Evolutionary conservation across 495 filamentous ascomycete species (phyloP).

Genomic region (Zalerion maritima): DNA sequence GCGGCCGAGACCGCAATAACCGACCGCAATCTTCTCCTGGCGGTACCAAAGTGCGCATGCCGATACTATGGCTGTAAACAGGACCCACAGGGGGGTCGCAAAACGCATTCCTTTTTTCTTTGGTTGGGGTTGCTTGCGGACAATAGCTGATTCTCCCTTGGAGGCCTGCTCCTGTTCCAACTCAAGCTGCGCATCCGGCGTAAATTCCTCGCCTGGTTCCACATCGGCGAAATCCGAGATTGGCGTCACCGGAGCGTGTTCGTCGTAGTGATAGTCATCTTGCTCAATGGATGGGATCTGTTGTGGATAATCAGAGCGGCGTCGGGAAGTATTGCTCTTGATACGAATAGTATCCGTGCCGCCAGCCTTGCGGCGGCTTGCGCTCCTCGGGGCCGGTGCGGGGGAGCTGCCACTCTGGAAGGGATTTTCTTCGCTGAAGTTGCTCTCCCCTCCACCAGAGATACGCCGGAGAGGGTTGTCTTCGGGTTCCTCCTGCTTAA

Average conservation of each 20-base stretch:
- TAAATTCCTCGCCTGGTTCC: conserved; percentile 79
- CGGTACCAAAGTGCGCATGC: conserved; percentile 75
- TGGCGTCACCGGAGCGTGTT: conserved; percentile 14
- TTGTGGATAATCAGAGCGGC: conserved; percentile 23
- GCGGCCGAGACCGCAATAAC: conserved; percentile 81
- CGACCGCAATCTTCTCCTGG: conserved; percentile 85
- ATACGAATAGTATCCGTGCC: conserved; percentile 11
- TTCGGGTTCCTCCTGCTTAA: conserved; percentile 31
- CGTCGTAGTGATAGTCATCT: conserved; percentile 4
- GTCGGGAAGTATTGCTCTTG: conserved; percentile 17
- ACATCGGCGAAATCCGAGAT: conserved; percentile 19
- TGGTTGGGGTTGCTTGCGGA: conserved; percentile 10
- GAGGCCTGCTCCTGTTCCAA: conserved; percentile 44
- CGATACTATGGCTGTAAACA: conserved; percentile 48
- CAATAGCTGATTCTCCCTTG: conserved; percentile 10
- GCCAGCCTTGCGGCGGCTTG: conserved; percentile 24
- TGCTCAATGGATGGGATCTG: conserved; percentile 3
- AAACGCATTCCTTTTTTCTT: conserved; percentile 11
- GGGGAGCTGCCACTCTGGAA: conserved; percentile 70
- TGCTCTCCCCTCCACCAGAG: conserved; percentile 34
- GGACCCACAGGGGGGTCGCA: conserved; percentile 45
- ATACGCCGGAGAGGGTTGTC: conserved; percentile 28
- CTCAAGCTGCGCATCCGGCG: conserved; percentile 73
- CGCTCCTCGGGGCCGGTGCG: conserved; percentile 19
- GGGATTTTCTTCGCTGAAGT: conserved; percentile 81